Base-by-base conservation (phyloP, 345 rosid genomes). In the Citrus hindsii region DNA sequence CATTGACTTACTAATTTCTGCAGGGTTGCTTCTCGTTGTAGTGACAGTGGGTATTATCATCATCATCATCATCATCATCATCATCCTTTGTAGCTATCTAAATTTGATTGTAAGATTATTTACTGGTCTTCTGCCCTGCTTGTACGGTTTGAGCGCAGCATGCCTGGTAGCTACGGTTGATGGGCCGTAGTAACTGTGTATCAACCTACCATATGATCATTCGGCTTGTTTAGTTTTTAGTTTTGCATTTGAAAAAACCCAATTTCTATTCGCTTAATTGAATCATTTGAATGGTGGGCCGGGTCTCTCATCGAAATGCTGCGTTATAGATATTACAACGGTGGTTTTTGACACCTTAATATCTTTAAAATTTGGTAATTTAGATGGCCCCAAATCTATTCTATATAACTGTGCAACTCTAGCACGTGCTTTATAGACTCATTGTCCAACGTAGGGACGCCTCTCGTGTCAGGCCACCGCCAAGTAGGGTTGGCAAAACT, bases 131-230 rank as follows among this genome's bases (percentile, higher is more conserved):
- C 51, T 46, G 18, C 46, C 60, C 30, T 32, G n/a, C 25, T 16
- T 74, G 84, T 30, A 51, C 38, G 67, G 76, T 38, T 58, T 27
- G 35, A 61, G 71, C 16, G 28, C 77, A 51, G 46, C 81, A 51
- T 61, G 67, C 71, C 76, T 71, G 12, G 72, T 74, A 56, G 78
- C 59, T 35, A 25, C 64, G 32, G 55, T 28, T 40, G 75, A 37
- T 6, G 16, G 66, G 60, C 40, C 62, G 28, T 53, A 51, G 0
- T 42, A 42, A 10, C 16, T 10, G 14, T 42, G 48, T 42, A 42
- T 10, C 51, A 42, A 25, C 9, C 18, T 25, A 9, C 24, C 27
- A 6, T 3, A 24, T 24, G 0, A 28, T 58, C 18, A 30, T 51
- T 76, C 1, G 13, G 18, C 42, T 63, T 59, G 62, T 28, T 75